Evolutionary conservation across 179 eudicot species (phyloP), one percentile per base, ranked within the genome.

Genomic region (Dionaea muscipula): DNA sequence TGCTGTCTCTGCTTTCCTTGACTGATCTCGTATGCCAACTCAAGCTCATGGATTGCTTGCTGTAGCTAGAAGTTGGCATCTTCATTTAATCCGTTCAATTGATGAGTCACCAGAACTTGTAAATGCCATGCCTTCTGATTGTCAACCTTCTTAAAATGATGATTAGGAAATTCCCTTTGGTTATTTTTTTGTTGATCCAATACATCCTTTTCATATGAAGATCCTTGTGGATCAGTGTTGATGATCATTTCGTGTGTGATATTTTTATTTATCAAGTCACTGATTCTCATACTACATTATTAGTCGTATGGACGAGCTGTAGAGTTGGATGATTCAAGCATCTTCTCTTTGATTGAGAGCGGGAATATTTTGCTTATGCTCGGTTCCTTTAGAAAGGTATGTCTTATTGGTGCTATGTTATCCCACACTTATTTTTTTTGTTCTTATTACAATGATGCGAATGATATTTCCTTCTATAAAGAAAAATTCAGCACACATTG

Each of bases 291-390:
- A 31, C 23, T 41, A 27, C 61, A 53, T 33, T 6, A 60, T 64
- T 73, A 93, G 99, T 93, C 99, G 47, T 93, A 88, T 71, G 89
- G 84, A 37, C 77, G 95, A 59, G 96, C 94, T 47, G 55, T 83
- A 72, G 99, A 93, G 65, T 75, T 93, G 85, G 96, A 84, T 59
- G 65, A 64, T 40, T 79, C 99, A 56, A 76, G 89, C 71, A 65
- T 74, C 38, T 88, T 88, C 81, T 75, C 96, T 7, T 56, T 93
- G 84, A 53, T 93, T 52, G 99, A 88, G 75, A 84, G 95, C 62
- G 99, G 95, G 65, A 88, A 93, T 68, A 76, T 93, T 40, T 73
- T 64, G 47, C 62, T 88, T 65, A 83, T 81, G 94, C 95, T 93
- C 70, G 96, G 96, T 65, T 81, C 85, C 27, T 83, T 63, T 47